A percentile compares a stretch with the other conserved stretches of the same genome.
These are phyloP conservation scores for Euptelea pleiosperma DNA, from an alignment of 164 flowering plant species.

Conservation along the genomic window DNA sequence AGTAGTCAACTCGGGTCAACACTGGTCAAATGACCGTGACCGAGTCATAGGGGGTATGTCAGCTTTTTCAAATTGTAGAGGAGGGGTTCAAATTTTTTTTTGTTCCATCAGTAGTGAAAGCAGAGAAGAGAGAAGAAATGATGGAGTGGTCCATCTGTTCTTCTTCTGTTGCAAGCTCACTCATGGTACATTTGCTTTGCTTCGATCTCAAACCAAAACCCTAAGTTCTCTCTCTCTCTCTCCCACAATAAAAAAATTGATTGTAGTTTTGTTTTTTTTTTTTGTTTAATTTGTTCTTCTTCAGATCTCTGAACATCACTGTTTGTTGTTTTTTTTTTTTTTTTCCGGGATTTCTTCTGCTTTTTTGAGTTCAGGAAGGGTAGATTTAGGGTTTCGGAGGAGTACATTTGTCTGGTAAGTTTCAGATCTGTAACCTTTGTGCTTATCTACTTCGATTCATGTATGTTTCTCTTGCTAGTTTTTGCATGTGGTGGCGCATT, in stretches of 20 bases:
- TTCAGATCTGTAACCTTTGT: slow-evolving; percentile 27
- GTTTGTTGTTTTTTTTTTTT: neutral
- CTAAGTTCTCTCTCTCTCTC: slow-evolving; percentile 1
- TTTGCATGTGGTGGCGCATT: too few species aligned
- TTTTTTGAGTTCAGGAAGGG: slow-evolving; percentile 9
- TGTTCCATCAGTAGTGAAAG: neutral
- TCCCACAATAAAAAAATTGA: neutral
- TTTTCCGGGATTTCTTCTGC: neutral
- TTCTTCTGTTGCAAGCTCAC: neutral
- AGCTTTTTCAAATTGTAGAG: too few species aligned
- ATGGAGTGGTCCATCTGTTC: neutral
- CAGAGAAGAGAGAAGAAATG: neutral
- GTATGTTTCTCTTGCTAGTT: too few species aligned
- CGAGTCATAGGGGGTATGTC: too few species aligned
- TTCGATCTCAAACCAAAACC: slow-evolving; percentile 19
- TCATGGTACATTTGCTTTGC: slow-evolving; percentile 16
- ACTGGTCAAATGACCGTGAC: too few species aligned
- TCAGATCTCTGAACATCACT: slow-evolving; percentile 6
- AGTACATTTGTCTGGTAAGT: slow-evolving; percentile 18
- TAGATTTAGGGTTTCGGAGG: slow-evolving; percentile 11
- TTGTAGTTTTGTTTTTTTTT: neutral
- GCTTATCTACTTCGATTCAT: neutral
- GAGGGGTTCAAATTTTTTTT: too few species aligned
- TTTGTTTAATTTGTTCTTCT: neutral
- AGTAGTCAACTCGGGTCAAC: too few species aligned